Evolutionary conservation across 352 stramenopile genomes (phyloP).

Genomic region (Phytophthora europaea): DNA sequence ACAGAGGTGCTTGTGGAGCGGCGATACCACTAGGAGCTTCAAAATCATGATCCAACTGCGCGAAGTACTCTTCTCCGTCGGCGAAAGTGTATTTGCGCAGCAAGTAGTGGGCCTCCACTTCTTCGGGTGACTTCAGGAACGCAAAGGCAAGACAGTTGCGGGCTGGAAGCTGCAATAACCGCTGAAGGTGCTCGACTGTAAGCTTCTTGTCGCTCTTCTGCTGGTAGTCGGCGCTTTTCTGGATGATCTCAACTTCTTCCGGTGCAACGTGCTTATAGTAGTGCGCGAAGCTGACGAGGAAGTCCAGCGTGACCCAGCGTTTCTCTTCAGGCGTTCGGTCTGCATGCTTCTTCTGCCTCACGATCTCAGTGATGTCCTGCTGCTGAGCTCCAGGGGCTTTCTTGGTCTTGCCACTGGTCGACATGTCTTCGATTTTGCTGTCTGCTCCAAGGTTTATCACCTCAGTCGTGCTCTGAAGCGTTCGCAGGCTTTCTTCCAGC

Average conservation of each 20-base stretch:
- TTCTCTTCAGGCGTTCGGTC: constrained; percentile 69
- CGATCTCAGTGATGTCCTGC: constrained; percentile 38
- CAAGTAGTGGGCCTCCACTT: constrained; percentile 67
- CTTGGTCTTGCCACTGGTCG: background rate
- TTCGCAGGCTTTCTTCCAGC: constrained; percentile 46
- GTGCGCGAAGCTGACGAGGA: constrained; percentile 62
- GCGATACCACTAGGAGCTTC: constrained; percentile 22
- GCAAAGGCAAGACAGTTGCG: constrained; percentile 76
- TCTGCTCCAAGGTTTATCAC: constrained; percentile 1
- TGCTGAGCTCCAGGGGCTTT: constrained; percentile 1
- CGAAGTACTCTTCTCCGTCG: constrained; percentile 74
- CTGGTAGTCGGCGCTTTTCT: constrained; percentile 65
- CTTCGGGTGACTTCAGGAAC: constrained; percentile 70
- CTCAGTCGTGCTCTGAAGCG: constrained; percentile 39
- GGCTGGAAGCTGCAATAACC: constrained; percentile 62
- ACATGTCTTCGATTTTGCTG: background rate
- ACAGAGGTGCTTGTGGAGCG: constrained; percentile 22
- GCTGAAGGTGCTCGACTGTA: constrained; percentile 56
- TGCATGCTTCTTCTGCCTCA: constrained; percentile 60
- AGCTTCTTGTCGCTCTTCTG: constrained; percentile 45
- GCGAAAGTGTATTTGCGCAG: constrained; percentile 79
- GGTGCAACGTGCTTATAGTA: constrained; percentile 74
- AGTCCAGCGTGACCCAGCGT: constrained; percentile 75
- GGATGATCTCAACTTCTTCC: constrained; percentile 69
- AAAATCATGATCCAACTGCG: constrained; percentile 54